Conservation (phyloP, 768 basidiomycete genomes). For the Lepiota subincarnata region DNA sequence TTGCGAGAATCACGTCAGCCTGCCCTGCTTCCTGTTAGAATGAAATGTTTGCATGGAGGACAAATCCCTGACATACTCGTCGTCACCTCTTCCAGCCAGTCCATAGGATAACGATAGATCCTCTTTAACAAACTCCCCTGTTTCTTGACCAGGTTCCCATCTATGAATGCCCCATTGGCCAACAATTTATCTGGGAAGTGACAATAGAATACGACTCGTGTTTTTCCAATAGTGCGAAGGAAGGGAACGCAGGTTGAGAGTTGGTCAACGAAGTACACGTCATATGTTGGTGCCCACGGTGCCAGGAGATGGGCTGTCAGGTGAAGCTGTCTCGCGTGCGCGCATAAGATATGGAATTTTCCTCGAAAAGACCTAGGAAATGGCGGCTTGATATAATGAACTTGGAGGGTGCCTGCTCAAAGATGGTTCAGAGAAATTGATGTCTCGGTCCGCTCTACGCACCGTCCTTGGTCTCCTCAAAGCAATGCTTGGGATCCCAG, state of each 20-base stretch:
- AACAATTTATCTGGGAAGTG: slow-evolving; percentile 97
- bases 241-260: slow-evolving; percentile 89
- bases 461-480: slow-evolving; percentile 94
- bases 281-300: slow-evolving; percentile 48
- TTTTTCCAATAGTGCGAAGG: slow-evolving; percentile 58
- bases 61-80: slow-evolving; percentile 55
- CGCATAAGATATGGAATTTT: slow-evolving; percentile 84
- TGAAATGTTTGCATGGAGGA: not conserved
- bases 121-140: slow-evolving; percentile 54
- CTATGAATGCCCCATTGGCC: slow-evolving; percentile 63
- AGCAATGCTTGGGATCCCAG: slow-evolving; percentile 83
- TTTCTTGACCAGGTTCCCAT: slow-evolving; percentile 42
- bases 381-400: slow-evolving; percentile 68
- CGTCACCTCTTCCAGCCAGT: slow-evolving; percentile 84
- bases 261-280: slow-evolving; percentile 94
- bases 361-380: slow-evolving; percentile 79
- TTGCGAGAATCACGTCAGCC: slow-evolving; percentile 87
- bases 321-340: slow-evolving; percentile 85
- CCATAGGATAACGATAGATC: slow-evolving; percentile 85
- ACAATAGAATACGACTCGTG: slow-evolving; percentile 94
- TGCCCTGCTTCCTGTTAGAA: slow-evolving; percentile 50
- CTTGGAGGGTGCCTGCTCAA: slow-evolving; percentile 66
- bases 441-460: slow-evolving; percentile 18
- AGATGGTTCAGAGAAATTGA: not conserved
- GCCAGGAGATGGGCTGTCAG: slow-evolving; percentile 64